Base-by-base conservation (phyloP, 2,329 filamentous ascomycete species). In the Colletotrichum musicola region DNA sequence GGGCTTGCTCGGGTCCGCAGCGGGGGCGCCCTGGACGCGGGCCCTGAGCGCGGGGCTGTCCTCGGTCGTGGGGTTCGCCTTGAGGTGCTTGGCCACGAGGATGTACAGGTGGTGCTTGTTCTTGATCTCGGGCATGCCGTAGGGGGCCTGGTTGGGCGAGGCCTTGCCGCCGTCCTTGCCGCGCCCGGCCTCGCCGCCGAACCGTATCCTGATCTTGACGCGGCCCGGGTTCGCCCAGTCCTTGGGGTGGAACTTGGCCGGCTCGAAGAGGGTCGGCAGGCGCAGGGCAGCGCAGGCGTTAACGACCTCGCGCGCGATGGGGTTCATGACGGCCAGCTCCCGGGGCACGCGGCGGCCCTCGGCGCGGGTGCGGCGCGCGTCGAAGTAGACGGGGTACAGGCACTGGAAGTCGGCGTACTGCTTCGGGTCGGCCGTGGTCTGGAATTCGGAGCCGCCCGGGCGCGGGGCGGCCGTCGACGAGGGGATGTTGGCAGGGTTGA, bases 161-260 rank as follows among this genome's bases (percentile, higher is more conserved):
- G 69, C 74, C 72, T 79, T 82, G 78, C 89, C 92, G n/a, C 98
- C 83, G 76, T 91, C 83, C 22, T 42, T 55, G 46, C 69, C 69
- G 35, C 42, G 53, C 7, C 56, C 68, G 30, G 68, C 58, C 27
- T 71, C 67, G n/a, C 55, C 60, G 44, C 55, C 62, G 64, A 69
- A 69, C 10, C 64, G 70, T 20, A 71, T 59, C 53, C 68, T 65
- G 57, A 98, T 89, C 74, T 93, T 90, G 71, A 98, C 93, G 68
- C 96, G 88, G 4, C 96, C 96, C 13, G 96, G 96, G 83, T 99
- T 99, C 64, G 92, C 91, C 96, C 96, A 99, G 84, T 99, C 96
- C 82, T 96, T 95, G 6, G 96, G 96, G 81, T 99, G 96, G 69
- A 90, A 88, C 84, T 97, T 97, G 77, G 92, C 92, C 1, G 95